Percentiles rank a stretch among this genome's conserved stretches.
These are phyloP conservation scores for Trifolium subterraneum DNA, from an alignment of 306 rosid genomes.

Conservation along the genomic window DNA sequence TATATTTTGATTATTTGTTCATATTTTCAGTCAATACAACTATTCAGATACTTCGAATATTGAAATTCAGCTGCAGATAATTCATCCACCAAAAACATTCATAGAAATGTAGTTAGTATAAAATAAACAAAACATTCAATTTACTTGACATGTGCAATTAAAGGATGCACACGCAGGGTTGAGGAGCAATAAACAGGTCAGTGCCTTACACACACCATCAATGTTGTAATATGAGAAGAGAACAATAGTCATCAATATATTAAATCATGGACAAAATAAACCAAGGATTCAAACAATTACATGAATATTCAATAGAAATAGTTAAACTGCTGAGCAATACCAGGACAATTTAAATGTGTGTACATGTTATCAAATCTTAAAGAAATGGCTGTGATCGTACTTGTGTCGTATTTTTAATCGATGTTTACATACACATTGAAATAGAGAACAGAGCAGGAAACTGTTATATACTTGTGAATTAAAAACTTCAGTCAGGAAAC, in stretches of 20 bases:
- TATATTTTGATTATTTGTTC: not conserved
- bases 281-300: not conserved
- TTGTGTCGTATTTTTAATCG: not conserved
- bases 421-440: not conserved
- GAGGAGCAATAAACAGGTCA: not conserved
- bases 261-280: not conserved
- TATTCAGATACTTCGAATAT: not conserved
- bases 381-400: not conserved
- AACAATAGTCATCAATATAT: not conserved
- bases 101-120: not conserved
- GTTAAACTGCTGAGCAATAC: not conserved
- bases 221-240: not conserved
- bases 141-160: not conserved
- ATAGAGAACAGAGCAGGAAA: not conserved
- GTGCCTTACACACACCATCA: not conserved
- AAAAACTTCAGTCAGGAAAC: not conserved
- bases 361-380: not conserved
- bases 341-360: not conserved
- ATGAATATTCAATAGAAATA: constrained; percentile 16
- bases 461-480: constrained; percentile 9
- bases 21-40: not conserved
- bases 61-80: constrained; percentile 4
- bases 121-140: not conserved
- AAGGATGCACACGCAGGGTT: not conserved
- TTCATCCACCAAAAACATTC: not conserved